Evolutionary conservation across 306 rosid species (phyloP).

Genomic region (Delonix regia): DNA sequence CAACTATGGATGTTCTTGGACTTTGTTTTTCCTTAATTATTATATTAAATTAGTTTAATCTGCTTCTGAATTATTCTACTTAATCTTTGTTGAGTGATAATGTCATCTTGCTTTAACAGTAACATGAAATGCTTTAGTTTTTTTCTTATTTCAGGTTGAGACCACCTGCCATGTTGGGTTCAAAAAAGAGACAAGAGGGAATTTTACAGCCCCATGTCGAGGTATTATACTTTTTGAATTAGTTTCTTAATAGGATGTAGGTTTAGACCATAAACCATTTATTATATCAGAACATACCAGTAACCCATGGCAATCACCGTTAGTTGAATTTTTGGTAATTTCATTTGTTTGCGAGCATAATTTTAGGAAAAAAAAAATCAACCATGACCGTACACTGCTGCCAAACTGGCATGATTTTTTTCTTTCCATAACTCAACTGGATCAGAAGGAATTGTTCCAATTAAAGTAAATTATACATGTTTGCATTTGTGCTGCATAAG

Average conservation of each 20-base stretch:
- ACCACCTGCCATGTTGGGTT: constrained; percentile 42
- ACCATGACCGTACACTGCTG: neutral
- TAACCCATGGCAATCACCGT: neutral
- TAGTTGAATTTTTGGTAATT: neutral
- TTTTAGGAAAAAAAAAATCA: neutral
- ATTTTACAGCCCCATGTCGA: constrained; percentile 49
- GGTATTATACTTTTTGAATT: constrained; percentile 46
- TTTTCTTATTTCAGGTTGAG: constrained; percentile 64
- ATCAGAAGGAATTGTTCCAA: neutral
- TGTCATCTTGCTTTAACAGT: constrained; percentile 24
- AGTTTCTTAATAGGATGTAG: constrained; percentile 23
- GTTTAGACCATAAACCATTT: constrained; percentile 25
- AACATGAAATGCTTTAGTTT: constrained; percentile 20
- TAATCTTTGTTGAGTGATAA: constrained; percentile 2
- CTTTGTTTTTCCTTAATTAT: neutral
- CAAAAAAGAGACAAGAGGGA: constrained; percentile 68
- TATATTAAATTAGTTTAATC: constrained; percentile 3
- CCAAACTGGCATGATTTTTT: neutral
- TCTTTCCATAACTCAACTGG: neutral
- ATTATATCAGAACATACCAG: neutral
- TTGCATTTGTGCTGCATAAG: constrained; percentile 21
- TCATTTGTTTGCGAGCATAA: neutral
- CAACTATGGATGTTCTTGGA: neutral
- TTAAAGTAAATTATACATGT: neutral
- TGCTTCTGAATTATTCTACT: neutral